A percentile compares a stretch with the other conserved stretches of the same genome.
Evolutionary conservation across 495 filamentous ascomycete genomes (phyloP).

Genomic region (Hypoxylon subgilvum): DNA sequence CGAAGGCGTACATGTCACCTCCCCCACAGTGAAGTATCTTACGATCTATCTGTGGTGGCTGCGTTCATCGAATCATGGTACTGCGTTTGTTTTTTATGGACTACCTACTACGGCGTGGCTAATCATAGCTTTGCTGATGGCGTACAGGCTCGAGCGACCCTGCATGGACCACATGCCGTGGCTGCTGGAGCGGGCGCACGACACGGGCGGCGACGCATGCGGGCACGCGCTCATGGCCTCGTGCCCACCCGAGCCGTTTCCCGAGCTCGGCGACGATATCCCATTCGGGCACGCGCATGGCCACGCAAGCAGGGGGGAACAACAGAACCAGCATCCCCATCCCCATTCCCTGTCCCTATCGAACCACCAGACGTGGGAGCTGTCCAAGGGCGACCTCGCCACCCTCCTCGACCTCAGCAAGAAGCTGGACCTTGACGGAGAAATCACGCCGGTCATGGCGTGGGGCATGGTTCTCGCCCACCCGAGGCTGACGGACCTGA

Average conservation of each 20-base stretch:
- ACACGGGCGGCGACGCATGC: conserved; percentile 59
- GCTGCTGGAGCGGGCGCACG: conserved; percentile 65
- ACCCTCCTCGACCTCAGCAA: conserved; percentile 85
- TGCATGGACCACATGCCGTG: conserved; percentile 94
- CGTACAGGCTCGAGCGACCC: conserved; percentile 82
- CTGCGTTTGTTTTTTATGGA: conserved; percentile 26
- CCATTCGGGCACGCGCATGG: conserved; percentile 54
- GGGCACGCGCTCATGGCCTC: conserved; percentile 91
- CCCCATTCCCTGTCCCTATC: too few relatives aligned
- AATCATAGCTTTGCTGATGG: conserved; percentile 42
- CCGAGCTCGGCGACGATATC: conserved; percentile 53
- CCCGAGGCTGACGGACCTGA: conserved; percentile 68
- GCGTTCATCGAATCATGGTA: not conserved
- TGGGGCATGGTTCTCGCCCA: conserved; percentile 81
- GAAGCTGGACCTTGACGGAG: conserved; percentile 82
- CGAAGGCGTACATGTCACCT: conserved; percentile 69
- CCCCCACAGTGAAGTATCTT: conserved; percentile 55
- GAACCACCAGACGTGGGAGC: conserved; percentile 66
- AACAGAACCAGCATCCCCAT: too few relatives aligned
- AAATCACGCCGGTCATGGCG: conserved; percentile 97
- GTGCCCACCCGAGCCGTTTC: conserved; percentile 71
- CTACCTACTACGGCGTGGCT: conserved; percentile 35
- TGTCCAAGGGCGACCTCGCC: conserved; percentile 74
- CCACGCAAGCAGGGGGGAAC: conserved; percentile 30
- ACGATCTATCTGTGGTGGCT: not conserved